Evolutionary conservation across 805 yeast species (phyloP).

Genomic region (Teunomyces gatunensis): DNA sequence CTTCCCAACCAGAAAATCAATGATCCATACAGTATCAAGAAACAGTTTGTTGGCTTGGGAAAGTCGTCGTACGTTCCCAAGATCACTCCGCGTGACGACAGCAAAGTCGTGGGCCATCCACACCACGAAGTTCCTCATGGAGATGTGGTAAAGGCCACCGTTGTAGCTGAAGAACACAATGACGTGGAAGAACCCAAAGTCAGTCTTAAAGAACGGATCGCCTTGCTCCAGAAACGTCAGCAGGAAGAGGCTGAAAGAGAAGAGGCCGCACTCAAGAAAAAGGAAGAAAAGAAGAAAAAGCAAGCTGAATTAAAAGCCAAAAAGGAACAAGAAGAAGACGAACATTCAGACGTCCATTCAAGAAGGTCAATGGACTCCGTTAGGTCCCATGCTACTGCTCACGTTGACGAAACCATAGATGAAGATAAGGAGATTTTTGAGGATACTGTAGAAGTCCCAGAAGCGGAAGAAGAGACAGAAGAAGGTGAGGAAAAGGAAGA

Average conservation of each 20-base stretch:
- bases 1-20: conserved; percentile 32
- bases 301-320: conserved; percentile 29
- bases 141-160: conserved; percentile 24
- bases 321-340: conserved; percentile 16
- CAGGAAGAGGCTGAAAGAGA: conserved; percentile 75
- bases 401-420: conserved; percentile 10
- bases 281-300: conserved; percentile 35
- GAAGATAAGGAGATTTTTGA: conserved; percentile 12
- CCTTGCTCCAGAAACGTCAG: conserved; percentile 76
- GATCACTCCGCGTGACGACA: conserved; percentile 39
- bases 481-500: conserved; percentile 47
- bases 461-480: conserved; percentile 17
- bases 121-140: conserved; percentile 23
- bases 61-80: conserved; percentile 61
- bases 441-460: conserved; percentile 6
- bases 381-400: not conserved
- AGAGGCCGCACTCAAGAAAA: conserved; percentile 54
- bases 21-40: conserved; percentile 50
- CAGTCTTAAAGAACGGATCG: conserved; percentile 84
- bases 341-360: conserved; percentile 9
- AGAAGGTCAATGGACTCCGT: conserved; percentile 6
- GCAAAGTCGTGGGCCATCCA: conserved; percentile 28
- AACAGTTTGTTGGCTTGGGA: conserved; percentile 53
- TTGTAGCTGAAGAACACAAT: conserved; percentile 38
- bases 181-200: conserved; percentile 63